Evolutionary conservation across 2,329 filamentous ascomycete genomes (phyloP), one percentile per base, ranked within the genome.

Genomic region (Aspergillus spinulosporus): DNA sequence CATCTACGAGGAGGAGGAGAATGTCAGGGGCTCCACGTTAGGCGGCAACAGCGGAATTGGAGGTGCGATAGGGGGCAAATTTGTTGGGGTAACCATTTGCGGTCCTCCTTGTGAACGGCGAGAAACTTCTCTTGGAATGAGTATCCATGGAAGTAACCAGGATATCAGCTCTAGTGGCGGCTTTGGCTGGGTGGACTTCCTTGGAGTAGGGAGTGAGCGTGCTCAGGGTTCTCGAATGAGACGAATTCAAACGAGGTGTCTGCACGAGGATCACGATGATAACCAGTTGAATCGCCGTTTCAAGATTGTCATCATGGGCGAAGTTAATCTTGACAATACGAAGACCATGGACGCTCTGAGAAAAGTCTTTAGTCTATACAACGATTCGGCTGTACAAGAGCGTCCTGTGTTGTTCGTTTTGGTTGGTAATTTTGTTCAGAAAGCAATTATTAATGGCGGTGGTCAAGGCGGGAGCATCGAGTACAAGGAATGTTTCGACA

Each of bases 141-240:
- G 80, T 54, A 82, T 80, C 12, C 80, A 66, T 12, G 66, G 70
- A 32, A 68, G 59, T n/a, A 65, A 57, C 43, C 62, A 67, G 56
- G 69, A 75, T 51, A 55, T 76, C 36, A 77, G 72, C 42, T 73
- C 89, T 42, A 88, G 87, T 29, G 89, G 89, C 56, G 90, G 90
- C 0, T 97, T 97, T 68, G 94, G 94, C 43, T 99, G 94, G 92
- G 92, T 96, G 52, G 94, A 97, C 72, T 99, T 97, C 68, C 80
- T 97, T 1, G 94, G 93, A 4, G 84, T 94, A 1, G 93, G 93
- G 36, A 96, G 91, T 66, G 91, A 96, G 72, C 87, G 92, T 45
- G 92, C 91, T 5, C 84, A 88, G 0, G 92, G 93, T 0, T 73
- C 83, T 1, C 88, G 88, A 56, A 97, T 97, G 93, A 85, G 90